A percentile compares a stretch with the other conserved stretches of the same genome.
Conservation (phyloP, 1,139 yeast species). For the Diutina sp. region DNA sequence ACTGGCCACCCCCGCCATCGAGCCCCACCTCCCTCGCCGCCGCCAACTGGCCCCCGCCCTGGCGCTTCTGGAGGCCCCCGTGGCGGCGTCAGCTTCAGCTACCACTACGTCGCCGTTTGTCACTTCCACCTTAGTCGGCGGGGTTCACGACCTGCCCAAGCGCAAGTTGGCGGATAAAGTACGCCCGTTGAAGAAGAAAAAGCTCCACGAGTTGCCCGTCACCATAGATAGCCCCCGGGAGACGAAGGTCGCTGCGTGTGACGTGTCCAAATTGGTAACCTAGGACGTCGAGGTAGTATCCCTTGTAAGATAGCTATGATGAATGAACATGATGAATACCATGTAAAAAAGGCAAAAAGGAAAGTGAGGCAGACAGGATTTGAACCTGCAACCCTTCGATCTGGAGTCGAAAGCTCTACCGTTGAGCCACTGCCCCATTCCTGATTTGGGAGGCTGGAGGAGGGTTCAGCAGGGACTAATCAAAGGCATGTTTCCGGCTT, state of each 20-base stretch:
- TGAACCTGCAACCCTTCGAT: conserved; percentile 12
- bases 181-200: background rate
- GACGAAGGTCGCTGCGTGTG: too few species aligned
- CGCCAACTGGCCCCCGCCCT: background rate
- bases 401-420: conserved; percentile 3
- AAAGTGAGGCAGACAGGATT: conserved; percentile 10
- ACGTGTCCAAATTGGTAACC: too few species aligned
- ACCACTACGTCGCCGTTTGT: background rate
- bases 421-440: conserved; percentile 3
- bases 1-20: background rate
- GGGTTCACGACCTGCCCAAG: background rate
- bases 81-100: background rate
- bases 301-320: background rate
- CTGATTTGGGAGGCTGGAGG: background rate
- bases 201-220: background rate
- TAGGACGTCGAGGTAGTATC: background rate
- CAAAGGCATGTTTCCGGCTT: too few species aligned
- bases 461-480: too few species aligned
- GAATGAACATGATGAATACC: background rate
- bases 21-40: background rate
- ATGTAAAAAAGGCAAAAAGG: conserved; percentile 3
- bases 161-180: background rate
- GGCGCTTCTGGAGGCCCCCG: background rate
- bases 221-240: background rate
- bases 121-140: background rate